Base-by-base conservation (phyloP, 495 filamentous ascomycete genomes). In the Trichocladium uniseriatum region DNA sequence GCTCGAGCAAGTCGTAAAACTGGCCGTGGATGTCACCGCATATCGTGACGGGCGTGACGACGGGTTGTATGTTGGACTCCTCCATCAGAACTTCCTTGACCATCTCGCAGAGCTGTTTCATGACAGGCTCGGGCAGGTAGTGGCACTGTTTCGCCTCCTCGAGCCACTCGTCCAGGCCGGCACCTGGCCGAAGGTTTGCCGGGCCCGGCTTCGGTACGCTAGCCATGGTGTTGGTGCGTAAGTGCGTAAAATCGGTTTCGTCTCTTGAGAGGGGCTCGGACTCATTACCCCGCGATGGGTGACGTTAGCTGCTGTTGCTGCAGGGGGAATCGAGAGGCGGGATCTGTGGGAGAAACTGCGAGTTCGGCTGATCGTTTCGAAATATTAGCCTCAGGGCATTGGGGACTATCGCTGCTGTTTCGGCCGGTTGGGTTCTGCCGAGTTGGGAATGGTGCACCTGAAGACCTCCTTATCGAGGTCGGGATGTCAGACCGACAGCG, bases 11-110 rank as follows among this genome's bases (percentile, higher is more conserved):
- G 67, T 98, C 92, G 75, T 97, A 98, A 69, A 96, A 98, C 71
- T 98, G 92, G 59, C 92, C 92, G 69, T 98, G 92, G 57, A 98
- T 95, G 64, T 98, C 92, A 60, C 92, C 92, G 61, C 92, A 98
- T 55, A 98, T 83, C 24, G 92, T 98, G 45, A 98, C 92, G n/a
- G 92, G 92, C 0, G 94, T 94, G 14, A 81, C 79, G 24, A 98
- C 92, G 18, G 94, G 92, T 62, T 95, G 90, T 28, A 98, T 95
- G 66, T 98, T 98, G 43, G 89, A 95, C 74, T 98, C 92, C 75
- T 98, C 94, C 91, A 98, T 97, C 58, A 97, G 75, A 51, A 83
- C 89, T 68, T 97, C 94, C 73, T 98, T 98, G 51, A 95, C 91
- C 52, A 94, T 94, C 73, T 98, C 92, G 69, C 92, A 98, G 15